A percentile compares a stretch with the other conserved stretches of the same genome.
Evolutionary conservation across 208 protist genomes (phyloP).

Genomic region (Porcisia deanei): DNA sequence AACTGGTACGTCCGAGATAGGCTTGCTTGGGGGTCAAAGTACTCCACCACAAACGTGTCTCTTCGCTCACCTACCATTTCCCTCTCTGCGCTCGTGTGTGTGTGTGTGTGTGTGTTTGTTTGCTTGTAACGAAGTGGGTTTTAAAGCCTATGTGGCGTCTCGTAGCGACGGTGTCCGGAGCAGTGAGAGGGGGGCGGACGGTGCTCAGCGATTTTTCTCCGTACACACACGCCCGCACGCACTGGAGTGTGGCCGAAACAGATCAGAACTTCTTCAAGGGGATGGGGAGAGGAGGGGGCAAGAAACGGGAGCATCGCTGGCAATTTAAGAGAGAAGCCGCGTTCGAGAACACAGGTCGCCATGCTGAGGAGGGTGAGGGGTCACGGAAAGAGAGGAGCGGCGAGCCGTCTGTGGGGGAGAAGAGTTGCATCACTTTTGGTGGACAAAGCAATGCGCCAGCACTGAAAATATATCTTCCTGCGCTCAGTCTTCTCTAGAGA

Average conservation of each 20-base stretch:
- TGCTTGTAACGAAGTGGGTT: neutral
- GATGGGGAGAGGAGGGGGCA: constrained; percentile 10
- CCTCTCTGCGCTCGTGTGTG: neutral
- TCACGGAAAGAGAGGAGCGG: neutral
- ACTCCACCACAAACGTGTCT: constrained; percentile 87
- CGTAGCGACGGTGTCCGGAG: neutral
- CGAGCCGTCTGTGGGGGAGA: neutral
- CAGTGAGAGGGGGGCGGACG: neutral
- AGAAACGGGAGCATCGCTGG: constrained; percentile 1
- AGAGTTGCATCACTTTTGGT: neutral
- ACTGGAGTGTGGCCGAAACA: neutral
- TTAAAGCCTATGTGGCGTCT: neutral
- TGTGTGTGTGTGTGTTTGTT: constrained; percentile 2
- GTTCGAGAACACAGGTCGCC: neutral
- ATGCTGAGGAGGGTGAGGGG: neutral
- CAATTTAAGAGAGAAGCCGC: constrained; percentile 2
- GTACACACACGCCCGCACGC: constrained; percentile 4
- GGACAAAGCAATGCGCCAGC: neutral
- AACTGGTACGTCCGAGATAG: constrained; percentile 90
- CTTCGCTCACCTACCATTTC: constrained; percentile 56
- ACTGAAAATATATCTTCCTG: neutral
- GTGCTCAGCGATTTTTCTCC: neutral
- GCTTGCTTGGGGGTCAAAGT: constrained; percentile 90
- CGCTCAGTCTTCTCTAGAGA: neutral
- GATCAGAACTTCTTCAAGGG: constrained; percentile 8